These are phyloP conservation scores for Blastomyces parvus DNA, from an alignment of 2,329 filamentous ascomycete genomes.

Conservation along the genomic window DNA sequence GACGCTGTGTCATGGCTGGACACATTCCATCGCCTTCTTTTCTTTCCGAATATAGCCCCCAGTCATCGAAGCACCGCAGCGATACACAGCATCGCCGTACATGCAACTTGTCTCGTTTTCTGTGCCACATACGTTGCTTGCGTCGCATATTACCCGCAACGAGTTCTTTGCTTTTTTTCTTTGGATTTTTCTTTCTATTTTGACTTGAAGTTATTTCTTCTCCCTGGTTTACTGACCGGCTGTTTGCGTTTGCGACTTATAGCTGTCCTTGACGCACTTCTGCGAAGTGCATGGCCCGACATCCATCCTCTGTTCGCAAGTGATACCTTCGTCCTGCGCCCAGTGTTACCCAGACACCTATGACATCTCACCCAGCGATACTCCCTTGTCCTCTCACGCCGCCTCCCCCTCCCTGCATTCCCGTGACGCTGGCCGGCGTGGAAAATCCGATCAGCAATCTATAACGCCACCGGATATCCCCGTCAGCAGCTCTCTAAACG, in stretches of 20 bases:
- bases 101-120: neutral
- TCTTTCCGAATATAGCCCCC: neutral
- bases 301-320: conserved; percentile 53
- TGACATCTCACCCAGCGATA: conserved; percentile 35
- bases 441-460: conserved; percentile 16
- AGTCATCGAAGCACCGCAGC: neutral
- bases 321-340: conserved; percentile 45
- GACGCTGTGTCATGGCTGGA: neutral
- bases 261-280: conserved; percentile 55
- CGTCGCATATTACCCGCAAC: neutral
- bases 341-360: conserved; percentile 40
- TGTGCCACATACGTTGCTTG: neutral
- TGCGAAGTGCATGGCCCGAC: conserved; percentile 55
- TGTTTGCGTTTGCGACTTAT: conserved; percentile 9
- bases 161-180: too few relatives aligned
- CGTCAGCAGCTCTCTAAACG: conserved; percentile 12
- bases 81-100: neutral
- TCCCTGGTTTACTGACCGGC: conserved; percentile 10
- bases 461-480: conserved; percentile 10
- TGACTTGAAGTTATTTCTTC: neutral
- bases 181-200: neutral
- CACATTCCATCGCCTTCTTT: neutral
- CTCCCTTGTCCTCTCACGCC: conserved; percentile 28
- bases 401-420: conserved; percentile 18
- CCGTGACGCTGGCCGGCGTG: conserved; percentile 13